Evolutionary conservation across 1,284 basidiomycete genomes (phyloP).

Genomic region (Boletus mariae): DNA sequence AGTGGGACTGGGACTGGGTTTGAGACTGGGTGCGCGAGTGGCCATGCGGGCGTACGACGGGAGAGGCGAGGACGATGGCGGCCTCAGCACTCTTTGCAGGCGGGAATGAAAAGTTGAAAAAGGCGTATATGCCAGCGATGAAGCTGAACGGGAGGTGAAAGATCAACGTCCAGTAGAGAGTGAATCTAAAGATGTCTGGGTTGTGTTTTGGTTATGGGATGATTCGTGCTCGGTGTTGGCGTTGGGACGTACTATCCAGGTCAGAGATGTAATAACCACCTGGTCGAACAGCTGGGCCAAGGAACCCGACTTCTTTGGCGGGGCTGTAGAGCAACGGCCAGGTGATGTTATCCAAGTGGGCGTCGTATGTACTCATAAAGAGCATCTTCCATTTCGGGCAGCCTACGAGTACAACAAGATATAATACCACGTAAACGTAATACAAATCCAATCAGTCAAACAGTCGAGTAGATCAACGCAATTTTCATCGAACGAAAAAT

Average conservation of each 20-base stretch:
- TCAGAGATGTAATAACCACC: conserved; percentile 46
- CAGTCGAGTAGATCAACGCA: background rate
- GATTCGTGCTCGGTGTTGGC: background rate
- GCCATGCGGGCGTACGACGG: background rate
- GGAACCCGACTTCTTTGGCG: conserved; percentile 44
- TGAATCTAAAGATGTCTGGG: conserved; percentile 78
- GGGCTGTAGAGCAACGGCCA: conserved; percentile 61
- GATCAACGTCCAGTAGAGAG: conserved; percentile 80
- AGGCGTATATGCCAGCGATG: conserved; percentile 65
- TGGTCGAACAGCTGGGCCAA: conserved; percentile 37
- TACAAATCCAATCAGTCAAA: conserved; percentile 3
- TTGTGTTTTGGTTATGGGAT: background rate
- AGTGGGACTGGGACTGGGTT: background rate
- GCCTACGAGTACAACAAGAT: background rate
- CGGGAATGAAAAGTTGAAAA: conserved; percentile 62
- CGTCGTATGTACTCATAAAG: conserved; percentile 9
- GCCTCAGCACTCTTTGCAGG: conserved; percentile 29
- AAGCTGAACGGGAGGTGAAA: conserved; percentile 72
- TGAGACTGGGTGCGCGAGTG: background rate
- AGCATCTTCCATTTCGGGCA: conserved; percentile 1
- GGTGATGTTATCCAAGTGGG: conserved; percentile 24
- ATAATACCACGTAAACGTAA: background rate
- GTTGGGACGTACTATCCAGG: conserved; percentile 35
- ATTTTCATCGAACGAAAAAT: background rate
- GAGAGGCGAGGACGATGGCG: conserved; percentile 4